phyloP scores from a whole-genome alignment of 495 filamentous ascomycete genomes.

The Xylaria grammica region DNA sequence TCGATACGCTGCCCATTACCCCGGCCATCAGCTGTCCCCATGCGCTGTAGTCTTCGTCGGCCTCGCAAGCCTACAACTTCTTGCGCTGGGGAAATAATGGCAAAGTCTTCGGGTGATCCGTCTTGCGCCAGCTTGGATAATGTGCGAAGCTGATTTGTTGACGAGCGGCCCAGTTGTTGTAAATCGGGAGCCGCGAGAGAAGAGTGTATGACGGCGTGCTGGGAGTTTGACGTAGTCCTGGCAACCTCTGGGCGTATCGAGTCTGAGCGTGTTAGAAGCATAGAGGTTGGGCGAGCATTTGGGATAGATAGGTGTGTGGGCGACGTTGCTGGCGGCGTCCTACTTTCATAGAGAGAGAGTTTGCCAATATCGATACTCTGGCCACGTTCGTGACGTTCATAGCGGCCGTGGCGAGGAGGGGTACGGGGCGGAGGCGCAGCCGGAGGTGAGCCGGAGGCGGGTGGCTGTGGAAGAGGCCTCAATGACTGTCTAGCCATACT shows the following conservation, averaged over 20 bases:
- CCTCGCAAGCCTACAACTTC: constrained; percentile 89
- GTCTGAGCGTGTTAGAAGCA: constrained; percentile 59
- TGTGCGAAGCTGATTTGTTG: constrained; percentile 85
- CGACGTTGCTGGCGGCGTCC: constrained; percentile 37
- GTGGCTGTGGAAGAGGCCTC: constrained; percentile 74
- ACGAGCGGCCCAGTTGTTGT: constrained; percentile 77
- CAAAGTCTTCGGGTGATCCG: constrained; percentile 76
- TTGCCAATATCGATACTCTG: constrained; percentile 59
- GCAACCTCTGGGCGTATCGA: constrained; percentile 42
- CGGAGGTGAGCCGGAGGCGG: constrained; percentile 53
- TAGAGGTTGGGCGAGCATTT: constrained; percentile 57
- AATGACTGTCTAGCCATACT: constrained; percentile 76
- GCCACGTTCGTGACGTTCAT: constrained; percentile 47
- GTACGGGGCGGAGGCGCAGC: constrained; percentile 28
- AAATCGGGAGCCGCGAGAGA: constrained; percentile 72
- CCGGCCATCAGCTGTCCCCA: constrained; percentile 54
- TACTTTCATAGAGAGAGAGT: constrained; percentile 45
- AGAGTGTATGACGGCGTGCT: constrained; percentile 31
- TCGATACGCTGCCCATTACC: constrained; percentile 54
- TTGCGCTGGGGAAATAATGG: constrained; percentile 71
- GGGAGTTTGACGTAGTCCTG: constrained; percentile 41
- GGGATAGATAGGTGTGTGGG: constrained; percentile 43
- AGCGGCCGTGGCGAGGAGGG: constrained; percentile 27
- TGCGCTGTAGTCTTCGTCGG: constrained; percentile 78
- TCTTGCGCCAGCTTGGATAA: constrained; percentile 84